Conservation (phyloP, 331 rosid genomes). For the Malus hybrid region DNA sequence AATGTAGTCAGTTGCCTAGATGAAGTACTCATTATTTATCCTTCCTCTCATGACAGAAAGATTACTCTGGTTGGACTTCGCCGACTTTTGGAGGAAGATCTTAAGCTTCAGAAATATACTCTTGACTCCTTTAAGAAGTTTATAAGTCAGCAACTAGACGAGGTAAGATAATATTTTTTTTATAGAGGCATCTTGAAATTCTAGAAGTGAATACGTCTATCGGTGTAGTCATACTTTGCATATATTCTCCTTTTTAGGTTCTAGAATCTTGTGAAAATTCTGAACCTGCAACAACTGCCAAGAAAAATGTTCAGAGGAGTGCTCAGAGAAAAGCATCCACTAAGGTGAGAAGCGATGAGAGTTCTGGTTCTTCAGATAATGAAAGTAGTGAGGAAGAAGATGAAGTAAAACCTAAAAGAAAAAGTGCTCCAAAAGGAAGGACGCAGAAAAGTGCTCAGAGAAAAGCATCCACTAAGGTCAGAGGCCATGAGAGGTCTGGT, state of each 20-base stretch:
- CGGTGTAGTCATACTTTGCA: conserved; percentile 5
- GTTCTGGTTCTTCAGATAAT: conserved; percentile 44
- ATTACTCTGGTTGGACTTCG: conserved; percentile 78
- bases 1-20: background rate
- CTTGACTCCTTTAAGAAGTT: conserved; percentile 70
- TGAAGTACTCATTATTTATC: conserved; percentile 5
- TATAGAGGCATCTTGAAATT: conserved; percentile 12
- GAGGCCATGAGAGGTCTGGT: conserved; percentile 49
- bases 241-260: conserved; percentile 33
- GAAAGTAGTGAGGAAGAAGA: conserved; percentile 49
- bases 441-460: conserved; percentile 28
- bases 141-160: conserved; percentile 61
- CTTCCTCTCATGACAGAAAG: conserved; percentile 32
- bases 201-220: background rate
- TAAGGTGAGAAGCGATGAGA: conserved; percentile 43
- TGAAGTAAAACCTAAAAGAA: conserved; percentile 61
- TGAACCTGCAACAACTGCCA: conserved; percentile 35
- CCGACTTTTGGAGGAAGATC: conserved; percentile 78
- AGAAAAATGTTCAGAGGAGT: conserved; percentile 43
- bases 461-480: conserved; percentile 48
- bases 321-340: conserved; percentile 45
- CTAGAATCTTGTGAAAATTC: conserved; percentile 42
- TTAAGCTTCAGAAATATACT: conserved; percentile 43
- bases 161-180: conserved; percentile 37
- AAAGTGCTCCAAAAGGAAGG: conserved; percentile 44